These are phyloP conservation scores for Mycena belliarum DNA, from an alignment of 768 basidiomycete species.

Conservation along the genomic window DNA sequence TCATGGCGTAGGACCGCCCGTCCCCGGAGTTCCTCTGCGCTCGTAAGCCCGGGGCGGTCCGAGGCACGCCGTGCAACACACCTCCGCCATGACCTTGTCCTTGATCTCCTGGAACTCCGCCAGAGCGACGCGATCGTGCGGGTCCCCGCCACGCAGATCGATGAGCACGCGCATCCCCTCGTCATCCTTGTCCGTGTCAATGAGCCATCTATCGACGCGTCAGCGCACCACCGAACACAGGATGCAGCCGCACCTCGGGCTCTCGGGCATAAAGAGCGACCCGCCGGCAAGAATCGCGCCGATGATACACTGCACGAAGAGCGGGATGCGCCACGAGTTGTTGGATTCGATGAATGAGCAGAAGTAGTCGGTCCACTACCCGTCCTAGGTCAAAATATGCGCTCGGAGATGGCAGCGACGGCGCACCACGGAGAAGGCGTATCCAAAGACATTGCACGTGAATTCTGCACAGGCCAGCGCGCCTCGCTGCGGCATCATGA, in stretches of 20 bases:
- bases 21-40: conserved; percentile 72
- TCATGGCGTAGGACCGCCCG: conserved; percentile 68
- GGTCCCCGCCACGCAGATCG: conserved; percentile 83
- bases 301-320: conserved; percentile 85
- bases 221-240: not conserved
- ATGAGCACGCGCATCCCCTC: conserved; percentile 85
- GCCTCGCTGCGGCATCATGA: conserved; percentile 59
- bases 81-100: conserved; percentile 70
- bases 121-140: conserved; percentile 62
- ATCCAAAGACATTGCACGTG: conserved; percentile 88
- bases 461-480: conserved; percentile 94
- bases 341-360: conserved; percentile 85
- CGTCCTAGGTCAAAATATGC: not conserved
- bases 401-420: not conserved
- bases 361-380: conserved; percentile 90
- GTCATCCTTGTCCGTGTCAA: conserved; percentile 80
- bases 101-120: conserved; percentile 90
- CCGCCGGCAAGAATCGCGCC: conserved; percentile 77
- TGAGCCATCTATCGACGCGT: conserved; percentile 64
- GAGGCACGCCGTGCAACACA: conserved; percentile 31
- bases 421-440: conserved; percentile 84
- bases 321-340: conserved; percentile 84
- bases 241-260: conserved; percentile 43
- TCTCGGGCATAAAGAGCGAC: conserved; percentile 84
- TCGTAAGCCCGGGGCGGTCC: not conserved